Evolutionary conservation across 352 stramenopile species (phyloP).

Genomic region (Globisporangium ultimum): DNA sequence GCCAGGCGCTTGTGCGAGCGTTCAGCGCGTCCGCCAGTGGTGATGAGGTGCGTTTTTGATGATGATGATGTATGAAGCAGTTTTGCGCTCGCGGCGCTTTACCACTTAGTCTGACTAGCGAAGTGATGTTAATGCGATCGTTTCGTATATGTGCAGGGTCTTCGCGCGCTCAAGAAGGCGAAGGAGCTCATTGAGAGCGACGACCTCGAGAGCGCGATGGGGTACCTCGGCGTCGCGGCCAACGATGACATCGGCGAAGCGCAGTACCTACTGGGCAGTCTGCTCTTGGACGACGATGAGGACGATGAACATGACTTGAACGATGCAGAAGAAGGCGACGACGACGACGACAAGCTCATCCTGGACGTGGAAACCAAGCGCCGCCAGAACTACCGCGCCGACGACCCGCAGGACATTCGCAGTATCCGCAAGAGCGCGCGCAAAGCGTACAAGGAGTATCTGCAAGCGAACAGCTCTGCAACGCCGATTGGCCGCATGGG

Average conservation of each 20-base stretch:
- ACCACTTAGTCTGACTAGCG: no score
- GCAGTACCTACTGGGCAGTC: conserved; percentile 67
- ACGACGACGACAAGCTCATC: conserved; percentile 36
- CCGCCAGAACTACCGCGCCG: conserved; percentile 30
- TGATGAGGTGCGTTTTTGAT: conserved; percentile 25
- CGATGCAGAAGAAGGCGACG: conserved; percentile 13
- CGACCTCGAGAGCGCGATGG: conserved; percentile 57
- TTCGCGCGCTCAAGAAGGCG: conserved; percentile 52
- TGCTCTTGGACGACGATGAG: conserved; percentile 53
- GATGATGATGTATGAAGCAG: background rate
- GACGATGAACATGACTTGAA: conserved; percentile 22
- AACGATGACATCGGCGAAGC: conserved; percentile 64
- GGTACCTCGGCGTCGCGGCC: conserved; percentile 51
- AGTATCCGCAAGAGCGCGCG: conserved; percentile 79
- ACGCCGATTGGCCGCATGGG: conserved; percentile 9
- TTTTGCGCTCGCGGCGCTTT: no score
- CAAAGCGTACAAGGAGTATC: conserved; percentile 71
- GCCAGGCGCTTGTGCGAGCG: conserved; percentile 6
- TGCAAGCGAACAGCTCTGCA: conserved; percentile 35
- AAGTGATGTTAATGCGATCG: background rate
- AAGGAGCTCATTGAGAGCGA: conserved; percentile 56
- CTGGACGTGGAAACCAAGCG: conserved; percentile 72
- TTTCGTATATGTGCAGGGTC: conserved; percentile 17
- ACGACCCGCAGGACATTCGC: conserved; percentile 63
- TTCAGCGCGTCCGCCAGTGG: conserved; percentile 23